A percentile compares a stretch with the other conserved stretches of the same genome.
Evolutionary conservation across 2,329 filamentous ascomycete species (phyloP).

Genomic region (Neonectria punicea): DNA sequence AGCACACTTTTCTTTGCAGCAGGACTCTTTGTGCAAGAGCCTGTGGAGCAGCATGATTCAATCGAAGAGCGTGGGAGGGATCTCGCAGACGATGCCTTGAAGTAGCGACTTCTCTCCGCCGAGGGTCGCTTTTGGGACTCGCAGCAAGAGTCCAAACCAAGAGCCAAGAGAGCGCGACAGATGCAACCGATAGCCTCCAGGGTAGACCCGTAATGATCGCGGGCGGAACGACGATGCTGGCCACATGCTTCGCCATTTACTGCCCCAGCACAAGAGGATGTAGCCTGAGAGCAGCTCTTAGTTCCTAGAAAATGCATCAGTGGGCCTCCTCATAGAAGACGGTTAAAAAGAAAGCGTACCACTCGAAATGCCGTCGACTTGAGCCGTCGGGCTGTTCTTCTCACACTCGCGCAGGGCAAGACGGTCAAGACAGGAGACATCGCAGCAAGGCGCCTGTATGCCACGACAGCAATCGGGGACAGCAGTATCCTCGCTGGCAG

Average conservation of each 20-base stretch:
- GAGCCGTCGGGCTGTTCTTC: constrained; percentile 13
- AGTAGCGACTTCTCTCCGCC: constrained; percentile 39
- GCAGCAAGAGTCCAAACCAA: constrained; percentile 64
- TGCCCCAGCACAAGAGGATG: constrained; percentile 25
- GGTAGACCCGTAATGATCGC: constrained; percentile 53
- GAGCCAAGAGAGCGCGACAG: constrained; percentile 61
- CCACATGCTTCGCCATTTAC: constrained; percentile 49
- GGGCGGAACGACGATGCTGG: constrained; percentile 49
- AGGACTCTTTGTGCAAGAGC: constrained; percentile 21
- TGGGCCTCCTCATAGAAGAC: background rate
- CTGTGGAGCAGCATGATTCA: constrained; percentile 42
- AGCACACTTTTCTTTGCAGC: constrained; percentile 24
- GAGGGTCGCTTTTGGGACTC: constrained; percentile 41
- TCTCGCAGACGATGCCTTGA: constrained; percentile 33
- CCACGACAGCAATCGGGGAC: constrained; percentile 53
- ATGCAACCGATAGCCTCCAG: constrained; percentile 64
- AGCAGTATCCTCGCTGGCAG: background rate
- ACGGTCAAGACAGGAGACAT: constrained; percentile 55
- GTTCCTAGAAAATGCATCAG: constrained; percentile 5
- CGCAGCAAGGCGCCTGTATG: constrained; percentile 54
- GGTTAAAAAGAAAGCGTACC: background rate
- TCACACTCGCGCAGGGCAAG: constrained; percentile 56
- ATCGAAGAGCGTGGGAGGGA: constrained; percentile 35
- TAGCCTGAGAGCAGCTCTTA: background rate
- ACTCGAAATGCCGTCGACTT: background rate